Conservation (phyloP, 306 rosid species). For the Prunus padus region DNA sequence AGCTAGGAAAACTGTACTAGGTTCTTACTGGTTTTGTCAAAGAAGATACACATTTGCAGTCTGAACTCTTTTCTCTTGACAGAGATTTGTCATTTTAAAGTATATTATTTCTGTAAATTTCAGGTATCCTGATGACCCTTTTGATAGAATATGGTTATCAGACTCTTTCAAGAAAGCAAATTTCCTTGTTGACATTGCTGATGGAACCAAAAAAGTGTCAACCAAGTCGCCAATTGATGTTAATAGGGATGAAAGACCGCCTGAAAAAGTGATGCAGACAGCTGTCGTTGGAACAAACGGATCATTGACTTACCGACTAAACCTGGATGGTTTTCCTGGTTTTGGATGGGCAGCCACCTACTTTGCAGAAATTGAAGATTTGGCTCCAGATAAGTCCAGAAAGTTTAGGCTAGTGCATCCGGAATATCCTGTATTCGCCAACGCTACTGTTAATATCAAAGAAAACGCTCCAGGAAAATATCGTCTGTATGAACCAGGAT, state of each 20-base stretch:
- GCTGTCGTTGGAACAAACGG: constrained; percentile 91
- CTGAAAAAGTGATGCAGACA: constrained; percentile 90
- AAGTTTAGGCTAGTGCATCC: constrained; percentile 88
- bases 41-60: neutral
- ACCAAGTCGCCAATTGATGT: constrained; percentile 65
- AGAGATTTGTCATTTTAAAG: neutral
- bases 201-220: constrained; percentile 76
- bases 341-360: constrained; percentile 80
- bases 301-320: constrained; percentile 79
- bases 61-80: neutral
- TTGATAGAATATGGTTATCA: constrained; percentile 93
- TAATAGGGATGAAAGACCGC: constrained; percentile 69
- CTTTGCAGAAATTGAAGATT: constrained; percentile 95
- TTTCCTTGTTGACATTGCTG: constrained; percentile 89
- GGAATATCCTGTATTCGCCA: constrained; percentile 64
- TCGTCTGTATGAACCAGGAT: constrained; percentile 92
- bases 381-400: constrained; percentile 61
- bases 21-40: no score
- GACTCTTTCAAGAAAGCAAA: constrained; percentile 91
- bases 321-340: constrained; percentile 92
- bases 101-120: constrained; percentile 22
- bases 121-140: constrained; percentile 98
- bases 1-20: neutral
- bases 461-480: constrained; percentile 89
- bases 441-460: constrained; percentile 75